Evolutionary conservation across 2,329 filamentous ascomycete species (phyloP).

Genomic region (Fusarium subtropicale): DNA sequence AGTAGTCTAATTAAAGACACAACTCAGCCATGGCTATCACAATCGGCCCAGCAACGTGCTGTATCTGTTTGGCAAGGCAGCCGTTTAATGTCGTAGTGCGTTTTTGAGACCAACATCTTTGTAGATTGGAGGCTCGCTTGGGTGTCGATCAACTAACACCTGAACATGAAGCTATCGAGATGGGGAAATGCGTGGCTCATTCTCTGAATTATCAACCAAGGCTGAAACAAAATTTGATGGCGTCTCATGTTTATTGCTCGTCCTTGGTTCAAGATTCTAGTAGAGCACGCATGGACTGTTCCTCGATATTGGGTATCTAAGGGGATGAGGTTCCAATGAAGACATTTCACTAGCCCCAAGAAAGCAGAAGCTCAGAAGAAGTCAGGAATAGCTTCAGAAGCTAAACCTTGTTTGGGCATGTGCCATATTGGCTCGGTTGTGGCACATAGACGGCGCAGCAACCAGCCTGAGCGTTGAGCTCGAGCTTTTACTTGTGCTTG

Average conservation of each 20-base stretch:
- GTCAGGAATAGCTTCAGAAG: constrained; percentile 36
- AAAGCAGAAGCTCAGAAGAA: constrained; percentile 40
- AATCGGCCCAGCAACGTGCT: constrained; percentile 26
- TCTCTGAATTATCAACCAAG: constrained; percentile 5
- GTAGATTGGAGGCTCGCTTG: neutral
- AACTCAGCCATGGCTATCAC: constrained; percentile 32
- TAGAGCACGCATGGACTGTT: constrained; percentile 27
- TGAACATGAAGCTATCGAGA: constrained; percentile 12
- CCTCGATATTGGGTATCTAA: constrained; percentile 15
- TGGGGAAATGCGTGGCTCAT: constrained; percentile 3
- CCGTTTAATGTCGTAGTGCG: constrained; percentile 9
- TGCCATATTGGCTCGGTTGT: constrained; percentile 30
- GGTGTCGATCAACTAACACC: constrained; percentile 17
- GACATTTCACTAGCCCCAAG: constrained; percentile 28
- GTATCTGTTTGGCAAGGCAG: constrained; percentile 29
- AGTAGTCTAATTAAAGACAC: constrained; percentile 34
- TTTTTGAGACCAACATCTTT: neutral
- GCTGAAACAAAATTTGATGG: constrained; percentile 4
- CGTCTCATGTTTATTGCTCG: constrained; percentile 2
- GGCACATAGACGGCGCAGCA: constrained; percentile 44
- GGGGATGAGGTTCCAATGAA: constrained; percentile 7
- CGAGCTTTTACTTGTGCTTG: constrained; percentile 15
- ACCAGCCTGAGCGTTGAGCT: constrained; percentile 32
- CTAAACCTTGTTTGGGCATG: constrained; percentile 19
- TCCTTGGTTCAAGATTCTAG: constrained; percentile 2